Evolutionary conservation across 129 eudicot genomes (phyloP).

Genomic region (Deinandra increscens): DNA sequence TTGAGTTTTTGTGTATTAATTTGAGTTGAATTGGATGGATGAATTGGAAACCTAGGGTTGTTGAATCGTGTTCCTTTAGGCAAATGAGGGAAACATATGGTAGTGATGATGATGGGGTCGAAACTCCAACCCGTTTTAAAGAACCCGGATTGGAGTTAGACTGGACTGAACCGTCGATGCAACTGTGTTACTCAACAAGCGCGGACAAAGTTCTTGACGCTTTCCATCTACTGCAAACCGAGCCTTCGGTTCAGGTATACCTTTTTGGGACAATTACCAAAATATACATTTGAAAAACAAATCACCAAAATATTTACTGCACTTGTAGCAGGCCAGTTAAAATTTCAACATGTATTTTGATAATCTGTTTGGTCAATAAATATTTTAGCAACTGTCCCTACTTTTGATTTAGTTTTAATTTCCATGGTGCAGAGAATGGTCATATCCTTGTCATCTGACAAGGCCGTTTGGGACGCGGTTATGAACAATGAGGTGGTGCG

Average conservation of each 20-base stretch:
- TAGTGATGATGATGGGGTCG: background rate
- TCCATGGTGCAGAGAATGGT: conserved; percentile 63
- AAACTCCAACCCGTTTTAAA: conserved; percentile 11
- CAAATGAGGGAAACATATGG: conserved; percentile 2
- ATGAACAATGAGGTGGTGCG: conserved; percentile 86
- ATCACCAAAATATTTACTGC: too few species aligned
- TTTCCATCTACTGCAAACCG: conserved; percentile 54
- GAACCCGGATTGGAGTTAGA: conserved; percentile 37
- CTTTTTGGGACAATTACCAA: too few species aligned
- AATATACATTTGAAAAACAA: too few species aligned
- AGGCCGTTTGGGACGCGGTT: conserved; percentile 87
- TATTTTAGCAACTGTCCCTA: background rate
- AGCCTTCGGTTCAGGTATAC: conserved; percentile 68
- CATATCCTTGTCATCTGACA: conserved; percentile 70
- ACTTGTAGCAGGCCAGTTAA: too few species aligned
- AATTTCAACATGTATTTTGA: too few species aligned
- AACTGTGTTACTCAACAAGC: conserved; percentile 17
- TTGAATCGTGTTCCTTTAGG: conserved; percentile 31
- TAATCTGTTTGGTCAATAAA: too few species aligned
- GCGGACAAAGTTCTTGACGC: conserved; percentile 52
- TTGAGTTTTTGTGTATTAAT: background rate
- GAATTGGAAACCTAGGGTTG: conserved; percentile 8
- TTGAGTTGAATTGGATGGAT: background rate
- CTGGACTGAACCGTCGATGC: conserved; percentile 67
- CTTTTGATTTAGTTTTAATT: background rate